These are phyloP conservation scores for Alternaria sp. DNA, from an alignment of 2,329 filamentous ascomycete species.

Conservation along the genomic window DNA sequence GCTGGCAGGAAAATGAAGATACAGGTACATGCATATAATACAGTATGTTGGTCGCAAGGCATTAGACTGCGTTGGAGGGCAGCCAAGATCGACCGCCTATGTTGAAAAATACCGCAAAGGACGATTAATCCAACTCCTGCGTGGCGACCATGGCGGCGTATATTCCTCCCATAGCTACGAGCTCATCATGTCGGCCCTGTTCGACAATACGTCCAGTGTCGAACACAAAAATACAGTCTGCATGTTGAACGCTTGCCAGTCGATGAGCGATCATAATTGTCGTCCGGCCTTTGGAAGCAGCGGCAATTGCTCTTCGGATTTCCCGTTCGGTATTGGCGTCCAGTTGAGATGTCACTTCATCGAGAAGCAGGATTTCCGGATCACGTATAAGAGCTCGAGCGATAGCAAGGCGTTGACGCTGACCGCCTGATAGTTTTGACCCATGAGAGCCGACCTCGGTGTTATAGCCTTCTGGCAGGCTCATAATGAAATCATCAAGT, in stretches of 20 bases:
- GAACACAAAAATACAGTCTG: constrained; percentile 81
- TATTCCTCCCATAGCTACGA: constrained; percentile 56
- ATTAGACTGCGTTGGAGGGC: not conserved
- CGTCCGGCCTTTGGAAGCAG: constrained; percentile 58
- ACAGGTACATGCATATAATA: constrained; percentile 9
- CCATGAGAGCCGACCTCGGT: constrained; percentile 57
- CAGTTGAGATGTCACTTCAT: constrained; percentile 58
- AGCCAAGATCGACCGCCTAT: not conserved
- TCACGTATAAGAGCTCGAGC: constrained; percentile 58
- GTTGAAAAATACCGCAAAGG: not conserved
- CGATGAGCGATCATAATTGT: constrained; percentile 81
- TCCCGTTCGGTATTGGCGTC: constrained; percentile 57
- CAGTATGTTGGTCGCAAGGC: not conserved
- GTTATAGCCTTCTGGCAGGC: constrained; percentile 58
- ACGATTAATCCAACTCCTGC: constrained; percentile 45
- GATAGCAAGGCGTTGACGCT: constrained; percentile 58
- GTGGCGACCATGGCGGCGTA: constrained; percentile 50
- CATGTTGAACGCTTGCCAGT: constrained; percentile 78
- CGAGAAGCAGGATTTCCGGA: constrained; percentile 57
- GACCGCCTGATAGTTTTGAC: constrained; percentile 56
- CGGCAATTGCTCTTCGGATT: constrained; percentile 54
- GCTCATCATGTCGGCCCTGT: constrained; percentile 67
- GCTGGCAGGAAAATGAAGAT: not conserved
- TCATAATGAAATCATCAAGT: constrained; percentile 59
- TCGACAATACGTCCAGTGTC: constrained; percentile 70